Evolutionary conservation across 345 rosid species (phyloP).

Genomic region (Populus euphratica): DNA sequence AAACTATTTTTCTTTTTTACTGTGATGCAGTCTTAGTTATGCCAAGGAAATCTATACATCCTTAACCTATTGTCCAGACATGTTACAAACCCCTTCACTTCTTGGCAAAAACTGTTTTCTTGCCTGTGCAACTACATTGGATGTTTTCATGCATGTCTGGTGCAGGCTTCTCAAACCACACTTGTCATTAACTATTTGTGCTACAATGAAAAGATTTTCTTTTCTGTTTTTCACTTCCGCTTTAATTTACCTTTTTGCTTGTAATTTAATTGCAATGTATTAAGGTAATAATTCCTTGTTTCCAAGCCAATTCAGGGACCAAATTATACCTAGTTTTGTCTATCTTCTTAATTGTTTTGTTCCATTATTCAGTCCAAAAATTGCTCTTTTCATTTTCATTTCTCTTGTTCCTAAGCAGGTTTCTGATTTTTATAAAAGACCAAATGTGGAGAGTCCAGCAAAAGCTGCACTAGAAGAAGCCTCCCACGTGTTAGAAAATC

Average conservation of each 20-base stretch:
- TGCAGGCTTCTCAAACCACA: background rate
- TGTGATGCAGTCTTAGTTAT: background rate
- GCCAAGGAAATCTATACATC: background rate
- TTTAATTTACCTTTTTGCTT: background rate
- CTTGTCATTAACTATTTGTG: background rate
- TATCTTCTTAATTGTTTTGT: background rate
- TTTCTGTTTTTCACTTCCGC: background rate
- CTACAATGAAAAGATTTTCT: background rate
- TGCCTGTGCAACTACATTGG: background rate
- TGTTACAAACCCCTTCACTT: background rate
- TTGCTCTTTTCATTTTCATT: background rate
- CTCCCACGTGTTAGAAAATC: conserved; percentile 57
- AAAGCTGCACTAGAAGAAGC: conserved; percentile 70
- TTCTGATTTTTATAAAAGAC: conserved; percentile 78
- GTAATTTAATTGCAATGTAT: background rate
- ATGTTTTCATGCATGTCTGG: background rate
- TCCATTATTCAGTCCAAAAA: background rate
- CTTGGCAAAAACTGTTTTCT: background rate
- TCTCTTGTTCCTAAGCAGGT: conserved; percentile 46
- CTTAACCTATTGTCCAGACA: background rate
- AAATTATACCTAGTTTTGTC: background rate
- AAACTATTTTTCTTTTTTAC: background rate
- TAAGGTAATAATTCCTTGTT: background rate
- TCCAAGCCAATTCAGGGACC: background rate
- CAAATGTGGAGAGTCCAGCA: conserved; percentile 73